phyloP scores from a whole-genome alignment of 108 stramenopile genomes.

The Nitzschia sp. region DNA sequence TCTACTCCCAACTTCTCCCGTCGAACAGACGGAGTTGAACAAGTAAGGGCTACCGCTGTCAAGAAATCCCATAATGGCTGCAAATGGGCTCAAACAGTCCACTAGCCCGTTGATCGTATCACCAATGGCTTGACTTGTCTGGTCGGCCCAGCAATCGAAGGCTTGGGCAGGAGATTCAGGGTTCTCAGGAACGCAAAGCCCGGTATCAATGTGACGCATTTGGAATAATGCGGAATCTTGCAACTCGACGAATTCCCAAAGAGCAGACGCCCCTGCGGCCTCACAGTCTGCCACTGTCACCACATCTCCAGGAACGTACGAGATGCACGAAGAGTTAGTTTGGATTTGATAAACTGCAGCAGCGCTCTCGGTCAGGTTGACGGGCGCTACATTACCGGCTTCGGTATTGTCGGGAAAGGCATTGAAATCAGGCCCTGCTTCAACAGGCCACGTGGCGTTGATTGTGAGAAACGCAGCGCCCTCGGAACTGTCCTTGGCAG shows the following conservation, averaged over 20 bases:
- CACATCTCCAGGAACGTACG: neutral
- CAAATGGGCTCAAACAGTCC: conserved; percentile 6
- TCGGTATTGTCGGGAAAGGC: too few species aligned
- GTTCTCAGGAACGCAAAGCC: conserved; percentile 29
- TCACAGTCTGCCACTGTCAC: conserved; percentile 14
- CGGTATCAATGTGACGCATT: conserved; percentile 19
- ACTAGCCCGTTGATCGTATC: conserved; percentile 31
- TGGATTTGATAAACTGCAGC: neutral
- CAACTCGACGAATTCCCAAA: conserved; percentile 20
- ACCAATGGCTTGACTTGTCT: conserved; percentile 19
- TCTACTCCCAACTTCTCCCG: neutral
- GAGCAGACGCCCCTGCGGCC: neutral
- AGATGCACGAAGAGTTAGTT: conserved; percentile 5
- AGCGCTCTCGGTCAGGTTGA: neutral
- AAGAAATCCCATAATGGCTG: conserved; percentile 15
- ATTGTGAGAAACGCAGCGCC: too few species aligned
- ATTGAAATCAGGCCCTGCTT: too few species aligned
- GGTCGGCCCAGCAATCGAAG: conserved; percentile 16
- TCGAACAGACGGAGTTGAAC: conserved; percentile 8
- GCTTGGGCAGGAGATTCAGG: conserved; percentile 13
- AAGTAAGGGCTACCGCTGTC: conserved; percentile 4
- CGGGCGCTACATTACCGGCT: neutral
- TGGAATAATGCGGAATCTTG: neutral
- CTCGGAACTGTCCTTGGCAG: too few species aligned
- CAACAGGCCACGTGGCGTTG: too few species aligned